These are phyloP conservation scores for Senna siamea DNA, from an alignment of 306 rosid genomes.

Conservation along the genomic window DNA sequence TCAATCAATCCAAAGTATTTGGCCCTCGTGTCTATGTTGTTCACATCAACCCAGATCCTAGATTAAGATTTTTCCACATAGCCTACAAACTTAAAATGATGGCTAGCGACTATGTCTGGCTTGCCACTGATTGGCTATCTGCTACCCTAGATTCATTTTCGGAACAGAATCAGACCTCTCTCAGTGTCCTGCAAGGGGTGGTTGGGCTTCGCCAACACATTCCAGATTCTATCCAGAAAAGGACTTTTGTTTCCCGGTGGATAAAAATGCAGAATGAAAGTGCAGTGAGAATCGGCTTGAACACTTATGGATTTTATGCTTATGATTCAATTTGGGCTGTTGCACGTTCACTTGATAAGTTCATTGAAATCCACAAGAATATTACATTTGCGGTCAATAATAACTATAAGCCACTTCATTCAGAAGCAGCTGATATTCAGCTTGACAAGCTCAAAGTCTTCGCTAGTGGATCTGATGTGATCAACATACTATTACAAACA, in stretches of 20 bases:
- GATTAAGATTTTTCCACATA: slow-evolving; percentile 62
- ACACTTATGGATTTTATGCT: slow-evolving; percentile 72
- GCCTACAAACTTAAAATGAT: slow-evolving; percentile 82
- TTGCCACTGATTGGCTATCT: slow-evolving; percentile 89
- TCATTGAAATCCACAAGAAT: slow-evolving; percentile 49
- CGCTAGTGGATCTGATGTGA: slow-evolving; percentile 68
- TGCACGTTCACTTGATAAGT: slow-evolving; percentile 68
- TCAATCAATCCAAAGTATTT: slow-evolving; percentile 63
- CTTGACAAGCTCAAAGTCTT: slow-evolving; percentile 73
- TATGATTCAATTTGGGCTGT: slow-evolving; percentile 86
- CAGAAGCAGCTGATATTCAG: slow-evolving; percentile 49
- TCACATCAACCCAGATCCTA: slow-evolving; percentile 77
- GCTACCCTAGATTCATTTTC: slow-evolving; percentile 71
- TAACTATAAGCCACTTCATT: slow-evolving; percentile 29
- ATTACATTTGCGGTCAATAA: slow-evolving; percentile 58
- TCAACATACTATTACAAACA: slow-evolving; percentile 51
- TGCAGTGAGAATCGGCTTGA: slow-evolving; percentile 51
- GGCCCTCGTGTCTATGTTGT: slow-evolving; percentile 87
- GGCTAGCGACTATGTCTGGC: slow-evolving; percentile 75
- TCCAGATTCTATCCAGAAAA: slow-evolving; percentile 63
- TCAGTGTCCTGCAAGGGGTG: slow-evolving; percentile 68
- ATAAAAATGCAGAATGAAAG: slow-evolving; percentile 51
- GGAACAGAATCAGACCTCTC: slow-evolving; percentile 47
- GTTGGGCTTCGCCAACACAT: slow-evolving; percentile 78
- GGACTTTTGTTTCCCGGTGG: slow-evolving; percentile 66